These are phyloP conservation scores for Platanus orientalis DNA, from an alignment of 164 flowering plant species.

Conservation along the genomic window DNA sequence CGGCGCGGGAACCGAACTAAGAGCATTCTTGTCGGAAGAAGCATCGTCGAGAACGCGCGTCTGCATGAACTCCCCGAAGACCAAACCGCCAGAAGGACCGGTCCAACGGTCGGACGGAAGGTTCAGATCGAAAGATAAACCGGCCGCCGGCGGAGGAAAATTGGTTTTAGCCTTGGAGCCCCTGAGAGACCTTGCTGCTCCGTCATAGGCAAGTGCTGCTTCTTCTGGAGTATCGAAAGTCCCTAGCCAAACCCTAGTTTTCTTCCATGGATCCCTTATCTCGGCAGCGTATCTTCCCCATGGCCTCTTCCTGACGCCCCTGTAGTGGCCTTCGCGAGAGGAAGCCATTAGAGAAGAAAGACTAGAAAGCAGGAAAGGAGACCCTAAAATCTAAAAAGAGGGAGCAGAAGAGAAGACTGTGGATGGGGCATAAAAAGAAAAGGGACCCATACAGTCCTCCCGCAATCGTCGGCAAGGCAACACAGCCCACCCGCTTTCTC, in stretches of 20 bases:
- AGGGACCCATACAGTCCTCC: slow-evolving; percentile 49
- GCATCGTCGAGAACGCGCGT: slow-evolving; percentile 19
- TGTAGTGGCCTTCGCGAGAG: slow-evolving; percentile 56
- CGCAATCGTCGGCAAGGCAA: slow-evolving; percentile 60
- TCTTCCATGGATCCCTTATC: slow-evolving; percentile 87
- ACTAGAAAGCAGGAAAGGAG: slow-evolving; percentile 3
- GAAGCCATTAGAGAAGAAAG: slow-evolving; percentile 29
- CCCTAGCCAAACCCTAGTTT: slow-evolving; percentile 80
- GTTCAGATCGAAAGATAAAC: slow-evolving; percentile 30
- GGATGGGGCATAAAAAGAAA: no score
- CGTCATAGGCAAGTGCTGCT: slow-evolving; percentile 83
- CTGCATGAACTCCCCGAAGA: slow-evolving; percentile 28
- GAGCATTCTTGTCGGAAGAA: background rate
- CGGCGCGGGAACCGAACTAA: background rate
- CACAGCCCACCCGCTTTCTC: slow-evolving; percentile 14
- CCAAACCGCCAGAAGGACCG: slow-evolving; percentile 13
- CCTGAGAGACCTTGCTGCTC: slow-evolving; percentile 67
- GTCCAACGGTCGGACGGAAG: slow-evolving; percentile 18
- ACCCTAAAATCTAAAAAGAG: no score
- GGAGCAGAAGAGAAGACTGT: background rate
- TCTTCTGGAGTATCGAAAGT: slow-evolving; percentile 86
- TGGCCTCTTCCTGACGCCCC: slow-evolving; percentile 90
- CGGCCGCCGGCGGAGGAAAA: slow-evolving; percentile 39
- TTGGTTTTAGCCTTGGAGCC: slow-evolving; percentile 87
- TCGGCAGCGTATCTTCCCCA: slow-evolving; percentile 95